Evolutionary conservation across 305 asterid species (phyloP).

Genomic region (Nicotiana rustica): DNA sequence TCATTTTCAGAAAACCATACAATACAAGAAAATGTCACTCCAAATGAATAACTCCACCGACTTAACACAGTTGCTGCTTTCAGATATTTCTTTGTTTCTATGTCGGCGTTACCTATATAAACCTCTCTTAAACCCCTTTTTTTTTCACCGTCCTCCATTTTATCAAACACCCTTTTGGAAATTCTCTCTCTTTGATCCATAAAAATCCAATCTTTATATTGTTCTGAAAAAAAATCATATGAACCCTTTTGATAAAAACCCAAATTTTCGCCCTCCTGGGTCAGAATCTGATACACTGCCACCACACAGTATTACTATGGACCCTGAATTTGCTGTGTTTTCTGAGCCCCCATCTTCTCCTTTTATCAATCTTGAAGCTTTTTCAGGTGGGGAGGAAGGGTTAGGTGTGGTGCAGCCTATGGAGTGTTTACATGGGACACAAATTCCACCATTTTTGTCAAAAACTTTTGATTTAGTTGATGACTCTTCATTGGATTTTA

Average conservation of each 20-base stretch:
- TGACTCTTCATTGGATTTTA: conserved; percentile 62
- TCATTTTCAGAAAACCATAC: conserved; percentile 22
- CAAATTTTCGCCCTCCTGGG: too few relatives aligned
- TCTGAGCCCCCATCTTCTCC: conserved; percentile 33
- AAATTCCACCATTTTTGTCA: conserved; percentile 74
- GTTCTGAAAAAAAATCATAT: conserved; percentile 34
- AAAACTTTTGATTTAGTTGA: conserved; percentile 86
- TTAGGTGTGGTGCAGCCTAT: conserved; percentile 60
- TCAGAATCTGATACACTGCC: too few relatives aligned
- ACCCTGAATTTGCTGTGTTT: conserved; percentile 17
- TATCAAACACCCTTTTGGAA: neutral
- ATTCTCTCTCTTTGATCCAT: neutral
- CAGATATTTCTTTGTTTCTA: conserved; percentile 41
- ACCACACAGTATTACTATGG: neutral
- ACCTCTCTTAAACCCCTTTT: conserved; percentile 34
- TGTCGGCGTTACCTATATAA: conserved; percentile 64
- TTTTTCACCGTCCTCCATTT: neutral
- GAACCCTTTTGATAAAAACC: conserved; percentile 49
- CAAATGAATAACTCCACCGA: conserved; percentile 54
- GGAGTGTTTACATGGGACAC: conserved; percentile 61
- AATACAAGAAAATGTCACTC: neutral
- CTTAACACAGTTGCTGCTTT: conserved; percentile 38
- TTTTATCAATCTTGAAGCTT: conserved; percentile 43
- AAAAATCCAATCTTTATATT: neutral
- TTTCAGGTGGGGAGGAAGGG: conserved; percentile 34